Evolutionary conservation across 164 flowering plant genomes (phyloP), one percentile per base, ranked within the genome.

Genomic region (Amborella trichopoda): DNA sequence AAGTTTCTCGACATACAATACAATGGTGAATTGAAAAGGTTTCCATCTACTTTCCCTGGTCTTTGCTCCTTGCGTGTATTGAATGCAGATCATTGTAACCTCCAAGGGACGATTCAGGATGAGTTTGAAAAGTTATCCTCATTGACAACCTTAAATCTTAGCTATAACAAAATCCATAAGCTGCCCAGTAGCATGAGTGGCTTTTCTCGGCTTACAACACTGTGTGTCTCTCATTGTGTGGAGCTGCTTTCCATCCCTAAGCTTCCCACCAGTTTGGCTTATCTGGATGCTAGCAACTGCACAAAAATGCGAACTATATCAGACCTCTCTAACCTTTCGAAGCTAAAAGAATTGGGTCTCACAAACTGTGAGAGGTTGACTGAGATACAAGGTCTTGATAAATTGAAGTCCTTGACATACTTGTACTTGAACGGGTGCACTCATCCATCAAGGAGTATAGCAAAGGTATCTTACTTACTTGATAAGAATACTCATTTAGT

Each of bases 321-420:
- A 23, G 72, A 73, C 40, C 40, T 73, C 2, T 61, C 78, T 18
- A 54, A 59, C 18, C 42, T 69, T 49, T 48, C 26, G 30, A 55
- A 28, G 20, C 59, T 67, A 23, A 24, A 32, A 11, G 44, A 50
- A 6, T 46, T 69, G 21, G 37, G 53, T 39, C 61, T 73, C 23
- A 34, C 72, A 18, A 69, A 64, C n/a, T 73, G 78, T 23, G 14
- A 8, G 3, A 69, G 59, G 13, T 17, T 73, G 14, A 17, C 14
- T 17, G 69, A 67, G 27, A 32, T 69, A 28, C 69, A 68, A 11
- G 74, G 78, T 18, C 56, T 66, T 36, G 66, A 69, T 46, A 50
- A 28, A 61, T 59, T 72, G 68, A 69, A 59, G 44, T 66, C 74
- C 22, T 59, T 72, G 60, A 58, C 26, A 52, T 24, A 59, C 43